These are phyloP conservation scores for Begonia loranthoides DNA, from an alignment of 306 rosid genomes.

Conservation along the genomic window DNA sequence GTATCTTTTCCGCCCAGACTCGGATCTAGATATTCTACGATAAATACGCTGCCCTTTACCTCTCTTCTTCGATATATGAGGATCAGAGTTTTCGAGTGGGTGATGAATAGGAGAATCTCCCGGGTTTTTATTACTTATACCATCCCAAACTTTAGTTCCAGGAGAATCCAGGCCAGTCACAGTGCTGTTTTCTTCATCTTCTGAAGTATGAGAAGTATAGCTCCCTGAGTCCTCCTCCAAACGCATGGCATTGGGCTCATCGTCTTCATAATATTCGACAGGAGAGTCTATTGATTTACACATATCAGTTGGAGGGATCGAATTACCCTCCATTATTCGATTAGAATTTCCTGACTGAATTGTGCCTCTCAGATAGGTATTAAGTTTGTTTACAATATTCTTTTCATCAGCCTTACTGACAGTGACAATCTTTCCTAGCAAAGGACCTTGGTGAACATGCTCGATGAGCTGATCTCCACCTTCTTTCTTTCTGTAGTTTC, in stretches of 20 bases:
- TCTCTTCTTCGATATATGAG: constrained; percentile 36
- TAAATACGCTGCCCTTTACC: constrained; percentile 37
- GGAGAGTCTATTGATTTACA: constrained; percentile 21
- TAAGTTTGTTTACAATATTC: constrained; percentile 23
- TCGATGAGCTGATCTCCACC: constrained; percentile 35
- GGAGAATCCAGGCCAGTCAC: constrained; percentile 92
- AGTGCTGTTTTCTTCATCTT: constrained; percentile 52
- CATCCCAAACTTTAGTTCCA: constrained; percentile 93
- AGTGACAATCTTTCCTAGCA: constrained; percentile 22
- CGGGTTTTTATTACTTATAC: constrained; percentile 62
- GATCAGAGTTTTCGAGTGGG: constrained; percentile 89
- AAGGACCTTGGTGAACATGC: constrained; percentile 28
- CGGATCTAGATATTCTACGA: constrained; percentile 32
- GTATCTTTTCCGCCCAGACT: constrained; percentile 55
- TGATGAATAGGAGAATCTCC: constrained; percentile 72
- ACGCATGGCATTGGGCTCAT: constrained; percentile 22
- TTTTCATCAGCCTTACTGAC: constrained; percentile 32
- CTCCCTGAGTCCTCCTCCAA: constrained; percentile 50
- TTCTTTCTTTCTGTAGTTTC: constrained; percentile 49
- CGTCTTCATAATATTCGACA: constrained; percentile 27
- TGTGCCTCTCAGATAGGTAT: constrained; percentile 24
- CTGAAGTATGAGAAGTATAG: constrained; percentile 64
- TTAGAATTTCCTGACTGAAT: constrained; percentile 26
- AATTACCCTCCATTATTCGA: constrained; percentile 18
- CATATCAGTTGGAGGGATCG: constrained; percentile 18